Percentiles rank a stretch among this genome's conserved stretches.
phyloP scores from a whole-genome alignment of 2,329 filamentous ascomycete genomes.

The Ceratocystis cacaofunesta region DNA sequence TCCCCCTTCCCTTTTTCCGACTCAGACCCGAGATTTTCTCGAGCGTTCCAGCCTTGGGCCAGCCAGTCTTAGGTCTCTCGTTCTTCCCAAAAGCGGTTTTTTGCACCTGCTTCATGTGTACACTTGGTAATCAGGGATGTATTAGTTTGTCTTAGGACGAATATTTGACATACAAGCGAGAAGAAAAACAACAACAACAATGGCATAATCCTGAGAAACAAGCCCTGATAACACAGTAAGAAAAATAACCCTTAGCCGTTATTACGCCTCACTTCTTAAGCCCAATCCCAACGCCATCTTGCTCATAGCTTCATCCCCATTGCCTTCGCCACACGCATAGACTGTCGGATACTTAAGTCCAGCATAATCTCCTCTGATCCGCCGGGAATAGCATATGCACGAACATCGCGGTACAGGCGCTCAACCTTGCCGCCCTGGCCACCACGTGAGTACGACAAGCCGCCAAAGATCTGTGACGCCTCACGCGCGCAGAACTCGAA shows the following conservation, averaged over 20 bases:
- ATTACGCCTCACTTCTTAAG: not conserved
- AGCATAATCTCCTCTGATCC: constrained; percentile 98
- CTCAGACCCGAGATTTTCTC: no score
- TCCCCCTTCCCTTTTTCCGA: not conserved
- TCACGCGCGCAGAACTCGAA: constrained; percentile 98
- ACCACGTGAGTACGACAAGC: constrained; percentile 78
- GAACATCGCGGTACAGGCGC: constrained; percentile 83
- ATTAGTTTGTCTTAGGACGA: no score
- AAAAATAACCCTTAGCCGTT: not conserved
- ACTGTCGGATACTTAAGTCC: constrained; percentile 86
- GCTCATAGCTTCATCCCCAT: constrained; percentile 86
- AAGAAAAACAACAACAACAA: no score
- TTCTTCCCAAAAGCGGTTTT: not conserved
- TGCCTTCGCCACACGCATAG: constrained; percentile 71
- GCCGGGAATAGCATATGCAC: constrained; percentile 91
- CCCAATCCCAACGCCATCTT: constrained; percentile 20
- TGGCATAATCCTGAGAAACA: no score
- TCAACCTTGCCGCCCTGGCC: constrained; percentile 94
- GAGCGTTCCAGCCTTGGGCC: no score
- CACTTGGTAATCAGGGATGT: not conserved
- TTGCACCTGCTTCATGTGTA: not conserved
- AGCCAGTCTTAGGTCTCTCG: no score
- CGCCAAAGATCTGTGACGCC: constrained; percentile 94
- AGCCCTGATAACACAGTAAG: no score
- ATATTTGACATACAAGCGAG: no score